Percentiles rank a stretch among this genome's conserved stretches.
phyloP scores from a whole-genome alignment of 225 moss, liverwort and hornwort genomes.

The Sphagnum contortum region DNA sequence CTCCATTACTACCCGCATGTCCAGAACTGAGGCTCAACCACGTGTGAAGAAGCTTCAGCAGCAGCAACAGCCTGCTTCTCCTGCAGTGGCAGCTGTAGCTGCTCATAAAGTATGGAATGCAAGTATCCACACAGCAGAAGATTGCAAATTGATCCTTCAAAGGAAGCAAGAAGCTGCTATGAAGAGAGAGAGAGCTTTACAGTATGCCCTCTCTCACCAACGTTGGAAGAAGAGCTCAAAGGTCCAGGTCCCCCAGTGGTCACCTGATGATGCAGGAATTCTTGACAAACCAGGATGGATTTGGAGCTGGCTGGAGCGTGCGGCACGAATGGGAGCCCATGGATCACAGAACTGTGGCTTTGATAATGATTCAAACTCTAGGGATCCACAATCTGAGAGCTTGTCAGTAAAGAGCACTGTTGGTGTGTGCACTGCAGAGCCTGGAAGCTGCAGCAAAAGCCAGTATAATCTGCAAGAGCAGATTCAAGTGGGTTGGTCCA shows the following conservation, averaged over 20 bases:
- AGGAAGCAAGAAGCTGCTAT: constrained; percentile 32
- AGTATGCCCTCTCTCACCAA: constrained; percentile 35
- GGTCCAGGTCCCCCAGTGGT: constrained; percentile 4
- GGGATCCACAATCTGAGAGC: constrained; percentile 18
- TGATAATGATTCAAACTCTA: constrained; percentile 19
- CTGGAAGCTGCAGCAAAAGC: constrained; percentile 15
- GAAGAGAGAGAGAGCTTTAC: constrained; percentile 40
- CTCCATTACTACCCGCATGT: constrained; percentile 33
- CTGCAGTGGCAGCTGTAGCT: constrained; percentile 4
- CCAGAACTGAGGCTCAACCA: constrained; percentile 20
- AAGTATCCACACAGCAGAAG: constrained; percentile 31
- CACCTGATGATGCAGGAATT: constrained; percentile 13
- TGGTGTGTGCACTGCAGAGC: constrained; percentile 29
- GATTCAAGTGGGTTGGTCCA: constrained; percentile 23
- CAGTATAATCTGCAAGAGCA: too few relatives aligned
- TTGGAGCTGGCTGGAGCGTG: constrained; percentile 45
- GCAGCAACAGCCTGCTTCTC: too few relatives aligned
- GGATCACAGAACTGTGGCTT: constrained; percentile 23
- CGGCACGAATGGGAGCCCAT: constrained; percentile 35
- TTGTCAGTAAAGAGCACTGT: constrained; percentile 35
- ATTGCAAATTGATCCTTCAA: constrained; percentile 30
- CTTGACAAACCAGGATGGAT: constrained; percentile 45
- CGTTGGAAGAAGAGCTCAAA: constrained; percentile 27
- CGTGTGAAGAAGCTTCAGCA: constrained; percentile 7
- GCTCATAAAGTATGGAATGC: constrained; percentile 41